Percentiles rank a stretch among this genome's conserved stretches.
Conservation (phyloP, 2,329 filamentous ascomycete species). For the Sordariomycetes sp. region DNA sequence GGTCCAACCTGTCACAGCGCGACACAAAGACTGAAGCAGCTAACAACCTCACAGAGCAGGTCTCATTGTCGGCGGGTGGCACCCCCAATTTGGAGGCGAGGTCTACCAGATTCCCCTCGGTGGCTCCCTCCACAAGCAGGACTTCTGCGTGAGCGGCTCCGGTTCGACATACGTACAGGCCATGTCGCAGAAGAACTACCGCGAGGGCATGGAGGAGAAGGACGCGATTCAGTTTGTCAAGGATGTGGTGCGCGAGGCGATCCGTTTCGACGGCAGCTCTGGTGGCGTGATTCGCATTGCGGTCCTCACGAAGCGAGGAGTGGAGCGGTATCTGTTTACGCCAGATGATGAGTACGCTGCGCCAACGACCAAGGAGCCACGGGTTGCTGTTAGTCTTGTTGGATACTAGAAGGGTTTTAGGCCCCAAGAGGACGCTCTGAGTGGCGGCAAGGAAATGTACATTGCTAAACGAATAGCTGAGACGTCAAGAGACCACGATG, state of each 20-base stretch:
- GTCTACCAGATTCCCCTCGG: constrained; percentile 96
- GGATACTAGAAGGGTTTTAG: too few relatives aligned
- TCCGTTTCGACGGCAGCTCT: constrained; percentile 99
- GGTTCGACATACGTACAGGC: constrained; percentile 99
- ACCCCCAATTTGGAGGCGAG: constrained; percentile 88
- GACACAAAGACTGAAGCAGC: background rate
- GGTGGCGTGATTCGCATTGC: constrained; percentile 98
- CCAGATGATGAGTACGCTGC: constrained; percentile 73
- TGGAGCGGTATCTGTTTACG: constrained; percentile 88
- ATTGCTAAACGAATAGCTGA: too few relatives aligned
- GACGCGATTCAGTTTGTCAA: constrained; percentile 93
- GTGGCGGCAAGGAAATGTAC: too few relatives aligned
- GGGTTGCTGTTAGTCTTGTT: too few relatives aligned
- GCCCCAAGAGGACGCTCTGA: too few relatives aligned
- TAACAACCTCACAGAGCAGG: constrained; percentile 56
- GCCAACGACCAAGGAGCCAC: constrained; percentile 3
- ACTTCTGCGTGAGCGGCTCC: constrained; percentile 91
- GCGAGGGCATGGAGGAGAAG: constrained; percentile 84
- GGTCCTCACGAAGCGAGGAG: constrained; percentile 82
- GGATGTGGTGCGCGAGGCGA: constrained; percentile 80
- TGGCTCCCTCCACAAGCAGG: constrained; percentile 93
- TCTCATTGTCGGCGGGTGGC: constrained; percentile 97
- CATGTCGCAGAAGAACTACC: constrained; percentile 95
- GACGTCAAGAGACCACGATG: too few relatives aligned
- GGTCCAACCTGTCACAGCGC: constrained; percentile 20